phyloP scores from a whole-genome alignment of 1,284 basidiomycete genomes.

The Filobasidium uniguttulatum region DNA sequence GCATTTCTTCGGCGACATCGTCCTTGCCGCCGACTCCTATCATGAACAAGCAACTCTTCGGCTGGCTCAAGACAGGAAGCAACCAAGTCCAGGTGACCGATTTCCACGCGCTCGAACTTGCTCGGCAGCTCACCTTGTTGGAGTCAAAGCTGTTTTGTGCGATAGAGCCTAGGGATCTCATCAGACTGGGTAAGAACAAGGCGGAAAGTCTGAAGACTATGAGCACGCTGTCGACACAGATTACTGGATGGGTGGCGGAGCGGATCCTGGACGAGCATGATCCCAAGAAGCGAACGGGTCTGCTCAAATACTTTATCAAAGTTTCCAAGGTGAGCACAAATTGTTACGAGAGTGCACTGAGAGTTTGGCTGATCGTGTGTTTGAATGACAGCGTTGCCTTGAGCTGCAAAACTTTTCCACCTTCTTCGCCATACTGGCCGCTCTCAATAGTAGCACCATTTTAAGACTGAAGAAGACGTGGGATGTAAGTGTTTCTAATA shows the following conservation, averaged over 20 bases:
- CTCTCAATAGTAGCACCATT: conserved; percentile 86
- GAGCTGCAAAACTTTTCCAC: conserved; percentile 85
- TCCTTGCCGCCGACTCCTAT: conserved; percentile 41
- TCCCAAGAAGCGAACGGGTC: conserved; percentile 61
- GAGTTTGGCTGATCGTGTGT: conserved; percentile 25
- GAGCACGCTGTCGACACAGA: conserved; percentile 82
- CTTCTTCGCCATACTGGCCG: conserved; percentile 90
- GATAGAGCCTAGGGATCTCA: conserved; percentile 81
- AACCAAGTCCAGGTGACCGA: conserved; percentile 66
- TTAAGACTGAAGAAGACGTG: conserved; percentile 86
- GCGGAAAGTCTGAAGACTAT: conserved; percentile 68
- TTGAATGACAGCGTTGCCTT: conserved; percentile 63
- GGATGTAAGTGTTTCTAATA: conserved; percentile 55
- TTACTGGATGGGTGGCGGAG: conserved; percentile 92
- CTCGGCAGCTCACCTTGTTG: conserved; percentile 84
- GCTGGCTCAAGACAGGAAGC: conserved; percentile 38
- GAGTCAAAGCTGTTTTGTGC: conserved; percentile 77
- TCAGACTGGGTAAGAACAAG: conserved; percentile 64
- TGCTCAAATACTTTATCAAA: conserved; percentile 83
- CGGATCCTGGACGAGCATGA: conserved; percentile 74
- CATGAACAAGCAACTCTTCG: conserved; percentile 67
- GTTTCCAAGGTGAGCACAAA: conserved; percentile 66
- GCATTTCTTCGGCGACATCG: conserved; percentile 32
- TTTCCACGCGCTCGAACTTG: conserved; percentile 83
- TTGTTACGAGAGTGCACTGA: not conserved